Percentiles rank a stretch among this genome's conserved stretches.
phyloP scores from a whole-genome alignment of 1,139 yeast species.

The Debaryomycetaceae sp. region DNA sequence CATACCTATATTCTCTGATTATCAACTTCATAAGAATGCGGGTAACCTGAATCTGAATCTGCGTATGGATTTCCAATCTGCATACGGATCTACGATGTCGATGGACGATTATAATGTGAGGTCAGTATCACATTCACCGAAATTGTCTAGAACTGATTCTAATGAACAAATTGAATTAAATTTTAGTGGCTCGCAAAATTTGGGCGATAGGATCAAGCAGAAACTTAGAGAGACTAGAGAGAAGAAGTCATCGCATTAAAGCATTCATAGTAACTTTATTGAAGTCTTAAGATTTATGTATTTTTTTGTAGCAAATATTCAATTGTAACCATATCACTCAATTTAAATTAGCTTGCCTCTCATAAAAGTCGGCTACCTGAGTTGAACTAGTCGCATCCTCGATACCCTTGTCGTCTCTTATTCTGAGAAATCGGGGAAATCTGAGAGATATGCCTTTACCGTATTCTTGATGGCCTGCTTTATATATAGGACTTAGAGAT shows the following conservation, averaged over 20 bases:
- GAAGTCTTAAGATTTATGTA: neutral
- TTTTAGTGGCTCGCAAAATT: constrained; percentile 15
- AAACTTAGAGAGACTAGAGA: constrained; percentile 35
- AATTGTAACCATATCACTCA: constrained; percentile 3
- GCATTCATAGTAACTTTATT: neutral
- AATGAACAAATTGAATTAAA: constrained; percentile 36
- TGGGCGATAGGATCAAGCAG: constrained; percentile 34
- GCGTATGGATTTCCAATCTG: constrained; percentile 24
- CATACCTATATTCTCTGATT: constrained; percentile 54
- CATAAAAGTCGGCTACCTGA: constrained; percentile 87
- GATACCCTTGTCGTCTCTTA: constrained; percentile 82
- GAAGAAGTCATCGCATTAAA: constrained; percentile 4
- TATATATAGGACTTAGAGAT: constrained; percentile 87
- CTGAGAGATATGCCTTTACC: constrained; percentile 90
- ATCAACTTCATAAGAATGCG: constrained; percentile 35
- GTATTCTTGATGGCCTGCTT: constrained; percentile 73
- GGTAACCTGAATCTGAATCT: constrained; percentile 21
- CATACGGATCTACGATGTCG: constrained; percentile 23
- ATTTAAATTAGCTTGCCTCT: constrained; percentile 57
- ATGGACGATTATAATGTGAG: constrained; percentile 26
- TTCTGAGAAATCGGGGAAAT: constrained; percentile 83
- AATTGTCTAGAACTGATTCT: constrained; percentile 20
- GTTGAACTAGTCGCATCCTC: constrained; percentile 91
- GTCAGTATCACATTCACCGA: constrained; percentile 6
- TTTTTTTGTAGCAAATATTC: neutral